Percentiles rank a stretch among this genome's conserved stretches.
Conservation (phyloP, 345 rosid species). For the Lepidium aucheri region DNA sequence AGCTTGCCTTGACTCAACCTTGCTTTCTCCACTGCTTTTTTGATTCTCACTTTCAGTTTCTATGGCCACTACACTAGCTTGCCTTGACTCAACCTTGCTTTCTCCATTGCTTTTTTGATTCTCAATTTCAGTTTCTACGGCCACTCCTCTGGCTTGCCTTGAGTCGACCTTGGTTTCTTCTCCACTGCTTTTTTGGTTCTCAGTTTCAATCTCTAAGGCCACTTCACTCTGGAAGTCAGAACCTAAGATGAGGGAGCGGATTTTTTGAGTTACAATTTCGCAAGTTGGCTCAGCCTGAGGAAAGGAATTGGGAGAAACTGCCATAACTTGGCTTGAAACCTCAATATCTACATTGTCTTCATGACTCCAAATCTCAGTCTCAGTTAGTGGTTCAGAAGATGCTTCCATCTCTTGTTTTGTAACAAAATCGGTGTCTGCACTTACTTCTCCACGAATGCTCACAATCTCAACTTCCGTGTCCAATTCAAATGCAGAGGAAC, state of each 20-base stretch:
- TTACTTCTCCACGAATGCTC: background rate
- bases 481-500: conserved; percentile 10
- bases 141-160: background rate
- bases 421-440: conserved; percentile 1
- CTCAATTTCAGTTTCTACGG: background rate
- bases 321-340: background rate
- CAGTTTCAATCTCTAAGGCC: background rate
- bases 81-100: conserved; percentile 4
- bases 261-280: background rate
- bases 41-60: no score
- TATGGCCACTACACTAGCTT: background rate
- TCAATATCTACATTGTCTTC: background rate
- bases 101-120: background rate
- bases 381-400: background rate
- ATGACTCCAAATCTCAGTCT: background rate
- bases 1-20: no score
- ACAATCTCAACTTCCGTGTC: conserved; percentile 1
- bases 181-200: background rate
- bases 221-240: conserved; percentile 5
- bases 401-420: conserved; percentile 1
- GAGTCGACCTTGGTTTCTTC: conserved; percentile 13
- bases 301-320: background rate
- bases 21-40: no score
- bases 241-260: background rate
- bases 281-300: background rate